Percentiles rank a stretch among this genome's conserved stretches.
Conservation (phyloP, 2,329 filamentous ascomycete genomes). For the Diaporthe amygdali region DNA sequence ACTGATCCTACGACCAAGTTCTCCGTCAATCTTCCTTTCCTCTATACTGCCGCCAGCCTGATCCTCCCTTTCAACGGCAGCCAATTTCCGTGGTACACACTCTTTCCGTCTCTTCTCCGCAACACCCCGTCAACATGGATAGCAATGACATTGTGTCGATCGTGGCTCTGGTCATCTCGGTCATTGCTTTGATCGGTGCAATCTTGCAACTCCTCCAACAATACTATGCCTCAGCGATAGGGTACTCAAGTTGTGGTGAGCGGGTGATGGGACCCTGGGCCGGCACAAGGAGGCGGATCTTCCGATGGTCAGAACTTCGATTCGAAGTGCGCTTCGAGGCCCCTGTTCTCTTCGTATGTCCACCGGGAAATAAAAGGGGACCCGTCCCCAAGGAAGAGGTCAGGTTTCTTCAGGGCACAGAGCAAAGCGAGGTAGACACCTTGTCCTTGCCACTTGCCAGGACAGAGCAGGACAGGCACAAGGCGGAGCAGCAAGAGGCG, state of each 20-base stretch:
- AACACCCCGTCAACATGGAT: neutral
- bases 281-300: slow-evolving; percentile 43
- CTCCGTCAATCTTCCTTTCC: neutral
- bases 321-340: slow-evolving; percentile 56
- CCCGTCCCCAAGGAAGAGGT: slow-evolving; percentile 36
- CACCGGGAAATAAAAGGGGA: slow-evolving; percentile 45
- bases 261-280: slow-evolving; percentile 55
- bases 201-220: slow-evolving; percentile 55
- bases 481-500: slow-evolving; percentile 21
- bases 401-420: slow-evolving; percentile 44
- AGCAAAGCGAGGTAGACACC: slow-evolving; percentile 41
- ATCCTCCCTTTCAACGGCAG: neutral
- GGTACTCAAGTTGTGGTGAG: slow-evolving; percentile 53
- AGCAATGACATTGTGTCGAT: slow-evolving; percentile 44
- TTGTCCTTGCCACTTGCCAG: neutral
- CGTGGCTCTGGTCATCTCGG: slow-evolving; percentile 52
- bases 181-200: slow-evolving; percentile 51
- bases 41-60: neutral
- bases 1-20: neutral
- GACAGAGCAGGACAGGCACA: slow-evolving; percentile 12
- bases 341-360: slow-evolving; percentile 56
- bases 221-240: slow-evolving; percentile 54
- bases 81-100: neutral
- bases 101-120: neutral
- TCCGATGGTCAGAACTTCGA: slow-evolving; percentile 49